Conservation (phyloP, 345 rosid species). For the Eucalyptus tenuipes region DNA sequence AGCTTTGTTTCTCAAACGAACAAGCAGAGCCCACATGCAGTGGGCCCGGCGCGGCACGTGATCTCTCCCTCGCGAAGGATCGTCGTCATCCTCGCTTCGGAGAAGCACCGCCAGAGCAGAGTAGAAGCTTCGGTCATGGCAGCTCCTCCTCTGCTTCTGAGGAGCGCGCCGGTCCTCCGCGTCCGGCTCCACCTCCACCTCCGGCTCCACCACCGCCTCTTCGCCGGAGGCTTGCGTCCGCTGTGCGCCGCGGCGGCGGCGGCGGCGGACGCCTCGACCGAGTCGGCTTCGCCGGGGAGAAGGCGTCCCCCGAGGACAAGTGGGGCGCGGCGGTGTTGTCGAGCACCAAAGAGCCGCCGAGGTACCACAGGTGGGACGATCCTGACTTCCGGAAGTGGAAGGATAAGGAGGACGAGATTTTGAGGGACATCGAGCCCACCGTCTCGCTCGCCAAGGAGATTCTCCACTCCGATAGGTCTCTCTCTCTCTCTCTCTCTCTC, state of each 20-base stretch:
- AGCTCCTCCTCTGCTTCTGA: conserved; percentile 18
- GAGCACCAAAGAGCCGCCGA: conserved; percentile 16
- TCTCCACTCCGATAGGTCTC: conserved; percentile 67
- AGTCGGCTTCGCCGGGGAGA: conserved; percentile 20
- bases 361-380: conserved; percentile 32
- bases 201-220: background rate
- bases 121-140: conserved; percentile 17
- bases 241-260: conserved; percentile 17
- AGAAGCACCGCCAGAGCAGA: background rate
- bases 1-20: background rate
- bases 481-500: background rate
- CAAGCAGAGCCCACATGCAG: background rate
- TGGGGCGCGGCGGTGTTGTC: background rate
- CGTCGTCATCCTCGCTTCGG: background rate
- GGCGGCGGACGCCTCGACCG: conserved; percentile 1
- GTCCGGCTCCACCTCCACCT: conserved; percentile 14
- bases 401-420: conserved; percentile 63
- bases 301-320: conserved; percentile 17
- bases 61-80: background rate
- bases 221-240: conserved; percentile 10
- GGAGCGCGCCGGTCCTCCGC: conserved; percentile 20
- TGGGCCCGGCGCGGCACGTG: background rate
- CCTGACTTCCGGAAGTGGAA: conserved; percentile 77
- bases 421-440: conserved; percentile 44
- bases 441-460: conserved; percentile 49